Base-by-base conservation (phyloP, 805 yeast genomes). In the baker's yeast (Saccharomyces cerevisiae) region DNA sequence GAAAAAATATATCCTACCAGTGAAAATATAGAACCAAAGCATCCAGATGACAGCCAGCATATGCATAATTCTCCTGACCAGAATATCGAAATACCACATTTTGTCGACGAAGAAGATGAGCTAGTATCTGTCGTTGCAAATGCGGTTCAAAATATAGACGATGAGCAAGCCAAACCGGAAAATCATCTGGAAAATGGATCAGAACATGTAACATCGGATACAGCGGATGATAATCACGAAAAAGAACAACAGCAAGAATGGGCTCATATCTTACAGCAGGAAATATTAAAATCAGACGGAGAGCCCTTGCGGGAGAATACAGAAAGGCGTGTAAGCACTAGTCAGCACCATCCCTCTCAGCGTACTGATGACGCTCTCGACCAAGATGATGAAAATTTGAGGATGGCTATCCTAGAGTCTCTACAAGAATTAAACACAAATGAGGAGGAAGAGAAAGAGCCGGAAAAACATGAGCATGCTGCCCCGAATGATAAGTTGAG, bases 111-210 rank as follows among this genome's bases (percentile, higher is more conserved):
- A 9, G 75, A 69, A 46, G 68, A 61, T 29, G 75, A 71, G 56
- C 55, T 74, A 28, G 76, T 70, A 22, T 68, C 71, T 22, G 74
- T 70, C 17, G 77, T 73, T 3, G 72, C 73, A 21, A 72, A 67
- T 57, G 78, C 78, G 2, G 72, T 74, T 31, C 65, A 67, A 13
- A 55, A 57, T 41, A 61, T 67, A 56, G 61, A 61, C 41, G 43
- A 51, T n/a, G 50, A 32, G 2, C 27, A 29, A 27, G 46, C 22
- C 10, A 30, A 43, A 17, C 4, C 32, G 21, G 31, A 24, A 6
- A 31, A 50, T n/a, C 51, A 29, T 41, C 27, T 28, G n/a, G 36
- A 22, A 26, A 46, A 51, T 22, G 51, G 41, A 31, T 32, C 46
- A 3, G 52, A 50, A 1, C 54, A 53, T 6, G 48, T 30, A 10